These are phyloP conservation scores for Aspergillus oerlinghausenensis DNA, from an alignment of 2,329 filamentous ascomycete species.

Conservation along the genomic window DNA sequence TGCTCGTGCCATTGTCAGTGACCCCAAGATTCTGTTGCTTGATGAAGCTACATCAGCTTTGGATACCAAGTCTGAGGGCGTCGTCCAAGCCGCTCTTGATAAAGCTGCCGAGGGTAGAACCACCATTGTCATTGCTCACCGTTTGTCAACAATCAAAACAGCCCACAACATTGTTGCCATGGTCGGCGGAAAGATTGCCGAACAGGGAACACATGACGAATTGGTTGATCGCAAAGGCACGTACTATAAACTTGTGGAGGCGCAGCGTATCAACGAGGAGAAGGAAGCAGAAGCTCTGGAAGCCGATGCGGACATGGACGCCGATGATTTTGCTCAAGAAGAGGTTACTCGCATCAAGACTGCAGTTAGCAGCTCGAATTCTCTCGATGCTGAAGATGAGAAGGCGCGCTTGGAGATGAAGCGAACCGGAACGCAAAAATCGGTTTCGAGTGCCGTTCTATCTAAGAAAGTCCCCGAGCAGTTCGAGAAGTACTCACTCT, in stretches of 20 bases:
- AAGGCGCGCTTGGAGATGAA: constrained; percentile 29
- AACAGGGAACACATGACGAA: constrained; percentile 83
- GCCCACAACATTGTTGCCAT: constrained; percentile 97
- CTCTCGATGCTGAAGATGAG: constrained; percentile 28
- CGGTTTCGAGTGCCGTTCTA: constrained; percentile 66
- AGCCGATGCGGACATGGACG: constrained; percentile 22
- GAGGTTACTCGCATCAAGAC: constrained; percentile 31
- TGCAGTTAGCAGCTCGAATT: constrained; percentile 24
- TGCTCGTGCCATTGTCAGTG: constrained; percentile 80
- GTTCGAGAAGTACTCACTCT: constrained; percentile 61
- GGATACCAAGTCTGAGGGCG: constrained; percentile 90
- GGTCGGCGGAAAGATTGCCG: constrained; percentile 76
- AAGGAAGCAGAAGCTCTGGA: constrained; percentile 33
- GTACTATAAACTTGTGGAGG: constrained; percentile 81
- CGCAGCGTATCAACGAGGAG: constrained; percentile 71
- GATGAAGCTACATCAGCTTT: constrained; percentile 93
- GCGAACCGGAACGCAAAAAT: constrained; percentile 49
- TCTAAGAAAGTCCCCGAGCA: constrained; percentile 50
- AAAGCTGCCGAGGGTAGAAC: constrained; percentile 80
- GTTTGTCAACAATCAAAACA: constrained; percentile 87
- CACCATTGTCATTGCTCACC: constrained; percentile 93
- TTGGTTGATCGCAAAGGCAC: constrained; percentile 66
- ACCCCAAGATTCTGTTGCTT: constrained; percentile 85
- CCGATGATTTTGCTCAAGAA: constrained; percentile 20
- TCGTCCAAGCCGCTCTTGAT: constrained; percentile 89